phyloP scores from a whole-genome alignment of 768 basidiomycete genomes.

The Kockovaella imperatae region DNA sequence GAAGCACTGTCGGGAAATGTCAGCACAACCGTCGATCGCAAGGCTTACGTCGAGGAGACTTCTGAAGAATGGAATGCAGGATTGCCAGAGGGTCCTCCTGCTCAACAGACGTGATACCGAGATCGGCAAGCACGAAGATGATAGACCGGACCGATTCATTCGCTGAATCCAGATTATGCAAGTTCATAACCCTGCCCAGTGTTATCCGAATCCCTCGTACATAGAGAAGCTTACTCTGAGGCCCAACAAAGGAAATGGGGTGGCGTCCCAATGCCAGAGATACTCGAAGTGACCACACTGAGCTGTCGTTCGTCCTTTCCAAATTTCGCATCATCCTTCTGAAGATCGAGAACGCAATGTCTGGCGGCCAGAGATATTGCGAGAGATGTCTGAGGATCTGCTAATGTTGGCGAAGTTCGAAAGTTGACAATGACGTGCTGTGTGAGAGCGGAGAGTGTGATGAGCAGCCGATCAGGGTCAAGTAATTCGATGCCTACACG shows the following conservation, averaged over 20 bases:
- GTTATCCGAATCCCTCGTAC: neutral
- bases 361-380: conserved; percentile 13
- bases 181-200: conserved; percentile 17
- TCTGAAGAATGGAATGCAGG: conserved; percentile 7
- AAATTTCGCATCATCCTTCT: neutral
- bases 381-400: conserved; percentile 11
- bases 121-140: conserved; percentile 13
- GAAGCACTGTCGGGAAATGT: too few species aligned
- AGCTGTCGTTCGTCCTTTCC: neutral
- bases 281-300: conserved; percentile 19
- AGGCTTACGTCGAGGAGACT: conserved; percentile 20
- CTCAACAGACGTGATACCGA: too few species aligned
- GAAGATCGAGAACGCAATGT: conserved; percentile 18
- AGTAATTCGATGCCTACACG: conserved; percentile 20
- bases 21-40: too few species aligned
- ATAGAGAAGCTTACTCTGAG: conserved; percentile 21
- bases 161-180: conserved; percentile 21
- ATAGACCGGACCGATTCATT: conserved; percentile 20
- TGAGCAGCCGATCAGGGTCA: conserved; percentile 7
- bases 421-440: conserved; percentile 22
- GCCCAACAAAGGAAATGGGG: conserved; percentile 11
- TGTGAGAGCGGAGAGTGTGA: conserved; percentile 22
- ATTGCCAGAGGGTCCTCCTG: conserved; percentile 12
- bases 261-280: too few species aligned
- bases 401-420: conserved; percentile 15